These are phyloP conservation scores for Ophiostoma montium DNA, from an alignment of 2,329 filamentous ascomycete species.

Conservation along the genomic window DNA sequence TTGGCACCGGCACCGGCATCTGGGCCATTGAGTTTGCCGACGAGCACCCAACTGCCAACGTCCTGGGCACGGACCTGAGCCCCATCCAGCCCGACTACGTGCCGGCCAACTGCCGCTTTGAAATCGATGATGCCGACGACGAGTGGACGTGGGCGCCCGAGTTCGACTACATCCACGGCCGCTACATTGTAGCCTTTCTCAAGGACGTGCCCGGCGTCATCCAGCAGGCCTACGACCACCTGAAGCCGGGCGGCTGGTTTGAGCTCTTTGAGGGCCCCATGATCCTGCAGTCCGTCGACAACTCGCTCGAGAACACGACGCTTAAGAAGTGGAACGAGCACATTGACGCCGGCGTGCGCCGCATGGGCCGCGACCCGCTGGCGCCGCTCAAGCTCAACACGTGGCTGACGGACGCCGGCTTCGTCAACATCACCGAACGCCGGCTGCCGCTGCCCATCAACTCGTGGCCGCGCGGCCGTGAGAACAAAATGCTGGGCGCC, in stretches of 20 bases:
- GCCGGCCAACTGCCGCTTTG: conserved; percentile 39
- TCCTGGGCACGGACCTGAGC: conserved; percentile 32
- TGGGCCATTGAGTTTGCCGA: conserved; percentile 12
- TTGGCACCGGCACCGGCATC: too few relatives aligned
- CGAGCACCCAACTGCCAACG: conserved; percentile 21
- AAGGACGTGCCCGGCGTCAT: conserved; percentile 35
- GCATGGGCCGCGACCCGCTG: conserved; percentile 9
- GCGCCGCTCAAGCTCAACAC: conserved; percentile 1
- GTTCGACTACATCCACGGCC: conserved; percentile 41
- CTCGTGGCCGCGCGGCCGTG: conserved; percentile 22
- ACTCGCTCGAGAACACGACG: conserved; percentile 18
- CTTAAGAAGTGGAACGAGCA: conserved; percentile 16
- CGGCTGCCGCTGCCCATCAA: conserved; percentile 21
- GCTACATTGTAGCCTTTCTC: conserved; percentile 37
- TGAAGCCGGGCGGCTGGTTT: conserved; percentile 27
- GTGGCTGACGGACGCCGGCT: conserved; percentile 19
- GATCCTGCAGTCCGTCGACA: conserved; percentile 15
- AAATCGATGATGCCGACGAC: conserved; percentile 40
- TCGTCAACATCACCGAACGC: conserved; percentile 19
- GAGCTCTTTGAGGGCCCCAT: conserved; percentile 22
- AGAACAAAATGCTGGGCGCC: conserved; percentile 23
- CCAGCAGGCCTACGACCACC: conserved; percentile 27
- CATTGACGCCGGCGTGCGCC: conserved; percentile 13
- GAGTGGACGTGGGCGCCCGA: conserved; percentile 33
- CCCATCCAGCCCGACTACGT: conserved; percentile 34